phyloP scores from a whole-genome alignment of 2,329 filamentous ascomycete species.

The Fusarium gaditjirri region DNA sequence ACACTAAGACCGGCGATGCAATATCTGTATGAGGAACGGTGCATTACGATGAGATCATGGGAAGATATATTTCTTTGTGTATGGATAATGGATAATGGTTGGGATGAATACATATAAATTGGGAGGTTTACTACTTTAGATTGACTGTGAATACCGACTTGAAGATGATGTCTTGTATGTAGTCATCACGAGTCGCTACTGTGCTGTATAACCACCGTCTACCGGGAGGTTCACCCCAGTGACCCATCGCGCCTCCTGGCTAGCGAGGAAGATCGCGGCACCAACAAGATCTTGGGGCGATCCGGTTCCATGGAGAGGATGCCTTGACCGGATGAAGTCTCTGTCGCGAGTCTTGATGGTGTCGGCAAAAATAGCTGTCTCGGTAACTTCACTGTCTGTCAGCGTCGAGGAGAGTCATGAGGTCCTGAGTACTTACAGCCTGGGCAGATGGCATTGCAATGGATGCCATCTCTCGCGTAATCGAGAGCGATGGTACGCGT shows the following conservation, averaged over 20 bases:
- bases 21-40: conserved; percentile 30
- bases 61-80: conserved; percentile 2
- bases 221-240: conserved; percentile 53
- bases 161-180: too few species aligned
- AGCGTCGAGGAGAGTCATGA: accelerated
- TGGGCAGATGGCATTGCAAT: conserved; percentile 65
- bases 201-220: conserved; percentile 54
- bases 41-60: background rate
- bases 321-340: conserved; percentile 27
- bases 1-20: conserved; percentile 31
- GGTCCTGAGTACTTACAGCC: conserved; percentile 49
- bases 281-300: conserved; percentile 44
- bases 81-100: background rate
- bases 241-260: conserved; percentile 54
- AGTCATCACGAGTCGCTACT: conserved; percentile 7
- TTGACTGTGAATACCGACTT: background rate
- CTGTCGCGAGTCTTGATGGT: conserved; percentile 28
- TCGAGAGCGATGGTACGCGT: conserved; percentile 61
- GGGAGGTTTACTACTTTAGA: accelerated
- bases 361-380: conserved; percentile 44
- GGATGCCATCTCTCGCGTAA: conserved; percentile 59
- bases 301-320: conserved; percentile 46
- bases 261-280: conserved; percentile 53
- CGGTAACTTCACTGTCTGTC: conserved; percentile 22
- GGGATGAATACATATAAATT: conserved; percentile 14